phyloP scores from a whole-genome alignment of 2,329 filamentous ascomycete genomes.

The Acarospora socialis region DNA sequence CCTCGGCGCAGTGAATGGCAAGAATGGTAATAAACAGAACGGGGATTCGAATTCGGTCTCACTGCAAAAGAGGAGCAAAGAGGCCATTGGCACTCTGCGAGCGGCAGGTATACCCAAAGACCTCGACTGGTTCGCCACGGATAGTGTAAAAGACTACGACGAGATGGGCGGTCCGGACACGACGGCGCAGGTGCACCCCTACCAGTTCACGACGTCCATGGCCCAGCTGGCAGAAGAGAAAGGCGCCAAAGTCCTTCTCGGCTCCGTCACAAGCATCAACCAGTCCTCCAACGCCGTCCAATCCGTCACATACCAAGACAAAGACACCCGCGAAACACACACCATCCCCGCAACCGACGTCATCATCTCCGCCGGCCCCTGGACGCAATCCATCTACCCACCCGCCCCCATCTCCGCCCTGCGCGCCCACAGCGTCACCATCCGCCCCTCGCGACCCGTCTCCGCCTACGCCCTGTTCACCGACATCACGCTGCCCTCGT shows the following conservation, averaged over 20 bases:
- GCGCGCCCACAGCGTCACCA: slow-evolving; percentile 50
- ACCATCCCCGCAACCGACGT: slow-evolving; percentile 45
- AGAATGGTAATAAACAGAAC: slow-evolving; percentile 14
- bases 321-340: slow-evolving; percentile 32
- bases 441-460: slow-evolving; percentile 39
- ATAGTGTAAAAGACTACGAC: slow-evolving; percentile 54
- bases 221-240: slow-evolving; percentile 57
- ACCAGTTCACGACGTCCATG: slow-evolving; percentile 77
- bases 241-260: slow-evolving; percentile 51
- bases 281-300: slow-evolving; percentile 39
- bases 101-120: slow-evolving; percentile 56
- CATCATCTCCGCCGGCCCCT: slow-evolving; percentile 47
- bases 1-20: slow-evolving; percentile 19
- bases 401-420: slow-evolving; percentile 42
- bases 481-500: slow-evolving; percentile 57
- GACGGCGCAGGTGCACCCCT: slow-evolving; percentile 89
- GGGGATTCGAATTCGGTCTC: slow-evolving; percentile 29
- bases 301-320: slow-evolving; percentile 48
- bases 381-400: slow-evolving; percentile 41
- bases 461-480: slow-evolving; percentile 53
- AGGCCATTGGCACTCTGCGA: slow-evolving; percentile 36
- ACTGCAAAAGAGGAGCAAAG: slow-evolving; percentile 41
- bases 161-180: slow-evolving; percentile 70
- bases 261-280: slow-evolving; percentile 53
- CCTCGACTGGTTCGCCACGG: slow-evolving; percentile 68